Conservation (phyloP, 1,139 yeast species). For the Suhomyces terraborum region DNA sequence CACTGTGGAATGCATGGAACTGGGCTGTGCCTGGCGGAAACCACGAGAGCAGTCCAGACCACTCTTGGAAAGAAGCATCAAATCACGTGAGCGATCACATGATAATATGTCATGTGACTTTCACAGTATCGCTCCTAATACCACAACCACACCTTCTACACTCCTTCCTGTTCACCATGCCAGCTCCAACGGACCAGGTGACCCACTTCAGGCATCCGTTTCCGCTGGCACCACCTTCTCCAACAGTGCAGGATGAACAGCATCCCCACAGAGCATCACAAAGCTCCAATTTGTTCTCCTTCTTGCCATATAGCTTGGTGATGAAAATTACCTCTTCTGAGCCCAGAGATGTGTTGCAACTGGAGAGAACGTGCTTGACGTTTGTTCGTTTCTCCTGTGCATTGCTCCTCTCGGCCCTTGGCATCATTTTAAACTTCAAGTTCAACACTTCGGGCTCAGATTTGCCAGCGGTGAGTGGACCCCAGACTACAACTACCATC, state of each 20-base stretch:
- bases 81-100: too few species aligned
- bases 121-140: too few species aligned
- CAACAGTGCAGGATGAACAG: too few species aligned
- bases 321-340: constrained; percentile 52
- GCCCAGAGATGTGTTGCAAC: constrained; percentile 63
- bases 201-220: neutral
- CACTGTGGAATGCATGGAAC: too few species aligned
- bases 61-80: too few species aligned
- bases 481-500: constrained; percentile 27
- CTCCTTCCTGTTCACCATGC: too few species aligned
- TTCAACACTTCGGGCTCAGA: constrained; percentile 34
- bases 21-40: too few species aligned
- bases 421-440: constrained; percentile 53
- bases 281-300: neutral
- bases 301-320: constrained; percentile 29
- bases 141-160: too few species aligned
- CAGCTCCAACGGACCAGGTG: neutral
- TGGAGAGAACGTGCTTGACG: constrained; percentile 58
- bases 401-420: constrained; percentile 53
- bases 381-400: constrained; percentile 55
- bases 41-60: too few species aligned
- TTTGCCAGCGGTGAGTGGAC: constrained; percentile 12
- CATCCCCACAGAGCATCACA: neutral
- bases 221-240: neutral
- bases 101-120: too few species aligned